A percentile compares a stretch with the other conserved stretches of the same genome.
These are phyloP conservation scores for Phytomonas sp. DNA, from an alignment of 208 protist genomes.

Conservation along the genomic window DNA sequence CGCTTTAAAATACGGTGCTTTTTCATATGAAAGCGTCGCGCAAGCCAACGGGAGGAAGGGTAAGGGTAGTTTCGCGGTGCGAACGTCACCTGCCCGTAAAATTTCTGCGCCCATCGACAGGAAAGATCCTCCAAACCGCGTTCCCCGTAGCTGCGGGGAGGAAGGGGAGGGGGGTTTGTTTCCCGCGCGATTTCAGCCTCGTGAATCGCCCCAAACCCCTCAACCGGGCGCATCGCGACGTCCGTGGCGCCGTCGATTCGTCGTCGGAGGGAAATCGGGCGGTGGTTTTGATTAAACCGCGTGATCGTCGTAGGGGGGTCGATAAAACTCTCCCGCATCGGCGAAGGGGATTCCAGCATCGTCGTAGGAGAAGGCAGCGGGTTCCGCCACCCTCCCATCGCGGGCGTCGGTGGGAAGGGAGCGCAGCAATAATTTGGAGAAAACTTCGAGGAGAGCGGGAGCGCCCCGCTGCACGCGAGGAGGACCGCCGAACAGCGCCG, in stretches of 20 bases:
- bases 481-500: slow-evolving; percentile 8
- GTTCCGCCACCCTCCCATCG: too few relatives aligned
- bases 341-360: slow-evolving; percentile 13
- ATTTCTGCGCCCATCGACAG: slow-evolving; percentile 77
- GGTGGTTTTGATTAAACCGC: slow-evolving; percentile 44
- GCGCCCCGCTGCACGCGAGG: slow-evolving; percentile 3
- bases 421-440: slow-evolving; percentile 34
- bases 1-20: slow-evolving; percentile 86
- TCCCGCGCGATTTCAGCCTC: too few relatives aligned
- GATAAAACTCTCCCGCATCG: slow-evolving; percentile 56
- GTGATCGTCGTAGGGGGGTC: slow-evolving; percentile 36
- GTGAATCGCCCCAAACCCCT: background rate
- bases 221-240: slow-evolving; percentile 48
- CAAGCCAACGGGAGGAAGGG: slow-evolving; percentile 76
- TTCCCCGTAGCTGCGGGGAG: slow-evolving; percentile 38
- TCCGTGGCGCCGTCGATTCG: slow-evolving; percentile 48
- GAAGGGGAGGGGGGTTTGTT: too few relatives aligned
- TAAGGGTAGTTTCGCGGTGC: slow-evolving; percentile 82
- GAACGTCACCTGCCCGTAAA: slow-evolving; percentile 82
- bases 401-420: slow-evolving; percentile 13
- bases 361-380: background rate
- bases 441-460: slow-evolving; percentile 16
- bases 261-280: slow-evolving; percentile 53
- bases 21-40: slow-evolving; percentile 86
- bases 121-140: slow-evolving; percentile 31